Evolutionary conservation across 129 eudicot genomes (phyloP), one percentile per base, ranked within the genome.

Genomic region (Lactuca saligna): DNA sequence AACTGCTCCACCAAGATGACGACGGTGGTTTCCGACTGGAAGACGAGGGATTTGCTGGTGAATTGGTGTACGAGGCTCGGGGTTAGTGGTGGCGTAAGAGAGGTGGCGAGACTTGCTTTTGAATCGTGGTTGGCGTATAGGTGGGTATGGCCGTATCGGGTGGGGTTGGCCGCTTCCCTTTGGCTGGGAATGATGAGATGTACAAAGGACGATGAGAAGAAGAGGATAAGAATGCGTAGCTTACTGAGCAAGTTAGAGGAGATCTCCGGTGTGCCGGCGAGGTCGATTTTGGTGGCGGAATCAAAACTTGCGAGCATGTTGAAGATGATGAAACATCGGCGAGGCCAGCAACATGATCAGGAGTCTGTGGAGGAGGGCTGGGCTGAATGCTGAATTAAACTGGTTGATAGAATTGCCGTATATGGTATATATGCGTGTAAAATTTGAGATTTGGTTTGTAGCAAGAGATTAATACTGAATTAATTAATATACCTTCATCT

Each of bases 251-350:
- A 76, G 67, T 54, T 85, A 7, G 79, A 85, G 77, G 76, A 79
- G 77, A 54, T 82, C 33, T 77, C 91, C 16, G 87, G 91, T 29
- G 91, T 85, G 64, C 91, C 87, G 55, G 87, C 91, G 55, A 82
- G 68, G 73, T 61, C 79, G 17, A 74, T 85, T 5, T 35, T 69
- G 38, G 68, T 79, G 35, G 68, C 76, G 6, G 85, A 76, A 65
- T 66, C 77, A 42, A 79, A 70, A 51, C 71, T 85, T 25, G 77
- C 66, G 53, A 64, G 65, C 6, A 68, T 33, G 6, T 20, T 76
- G 57, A 72, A 44, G 12, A 17, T 15, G 17, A 41, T 13, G 2
- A 50, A 72, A 6, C 69, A 15, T 7, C 68, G 33, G 16, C 53
- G 17, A 1, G 20, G 9, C 20, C 73, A 39, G 0, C 78, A 68